Base-by-base conservation (phyloP, 768 basidiomycete species). In the Butyriboletus loyo region DNA sequence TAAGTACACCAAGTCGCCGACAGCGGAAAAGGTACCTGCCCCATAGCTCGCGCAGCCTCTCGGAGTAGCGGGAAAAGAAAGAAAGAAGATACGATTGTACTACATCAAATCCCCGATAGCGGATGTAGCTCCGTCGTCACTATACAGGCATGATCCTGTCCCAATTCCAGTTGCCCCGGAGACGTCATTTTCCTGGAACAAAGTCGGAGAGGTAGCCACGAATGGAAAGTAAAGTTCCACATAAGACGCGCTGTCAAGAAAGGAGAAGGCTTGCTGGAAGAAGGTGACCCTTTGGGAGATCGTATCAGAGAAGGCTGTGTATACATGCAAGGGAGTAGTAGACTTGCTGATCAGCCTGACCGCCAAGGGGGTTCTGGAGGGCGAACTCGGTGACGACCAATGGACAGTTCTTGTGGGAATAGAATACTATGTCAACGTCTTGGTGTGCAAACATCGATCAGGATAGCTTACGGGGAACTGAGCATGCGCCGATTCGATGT, bases 161-260 rank as follows among this genome's bases (percentile, higher is more conserved):
- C 70, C 71, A 4, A 60, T 52, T 17, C 27, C 53, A 15, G 30
- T 0, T 13, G n/a, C 48, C 3, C 49, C 71, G 1, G 15, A 2
- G 3, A 55, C n/a, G 27, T 65, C 60, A 36, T 73, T 49, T 7
- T 24, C 30, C 14, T 47, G 3, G 39, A 69, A 54, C 15, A 72
- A 27, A 7, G 54, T 34, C 1, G 72, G 63, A 17, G 66, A 50
- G 2, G 63, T 67, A 1, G 72, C 72, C 24, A 73, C 24, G 56
- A 73, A 72, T 35, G 71, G 72, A 60, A 73, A 72, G 52, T 72
- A 72, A 42, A 73, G 61, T 4, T 54, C 21, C 9, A 72, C 66
- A 14, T 65, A 73, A 19, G 61, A 31, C 5, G 66, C 55, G 2
- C 31, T 19, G 28, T 72, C 71, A 14, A 72, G 68, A 63, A 74